phyloP scores from a whole-genome alignment of 2,329 filamentous ascomycete genomes.

The Fusarium bulbicola region DNA sequence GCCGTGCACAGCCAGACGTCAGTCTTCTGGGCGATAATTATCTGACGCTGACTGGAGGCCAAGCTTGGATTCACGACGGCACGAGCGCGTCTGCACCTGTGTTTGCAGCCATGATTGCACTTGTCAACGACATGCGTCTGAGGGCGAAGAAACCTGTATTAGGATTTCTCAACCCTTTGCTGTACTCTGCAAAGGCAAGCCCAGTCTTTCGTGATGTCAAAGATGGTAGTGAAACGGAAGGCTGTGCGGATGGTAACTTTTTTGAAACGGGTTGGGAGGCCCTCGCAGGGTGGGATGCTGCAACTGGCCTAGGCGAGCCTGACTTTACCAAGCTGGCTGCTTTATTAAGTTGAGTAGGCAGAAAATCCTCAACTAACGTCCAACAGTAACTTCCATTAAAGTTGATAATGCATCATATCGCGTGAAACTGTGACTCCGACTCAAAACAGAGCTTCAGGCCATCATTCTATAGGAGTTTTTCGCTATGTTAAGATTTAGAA shows the following conservation, averaged over 20 bases:
- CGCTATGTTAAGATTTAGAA: too few relatives aligned
- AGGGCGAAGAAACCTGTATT: not conserved
- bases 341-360: too few relatives aligned
- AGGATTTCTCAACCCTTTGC: not conserved
- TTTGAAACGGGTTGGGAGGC: not conserved
- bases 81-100: not conserved
- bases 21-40: not conserved
- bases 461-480: too few relatives aligned
- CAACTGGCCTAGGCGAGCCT: rapidly evolving
- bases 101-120: not conserved
- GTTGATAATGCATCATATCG: too few relatives aligned
- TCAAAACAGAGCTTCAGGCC: too few relatives aligned
- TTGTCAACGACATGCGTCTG: not conserved
- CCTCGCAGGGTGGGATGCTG: not conserved
- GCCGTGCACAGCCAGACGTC: not conserved
- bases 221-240: not conserved
- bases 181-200: not conserved
- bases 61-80: not conserved
- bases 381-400: too few relatives aligned
- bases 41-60: not conserved
- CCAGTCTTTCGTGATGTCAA: not conserved
- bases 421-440: too few relatives aligned
- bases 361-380: too few relatives aligned
- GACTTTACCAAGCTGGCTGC: not conserved
- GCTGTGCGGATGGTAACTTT: not conserved